Evolutionary conservation across 805 yeast species (phyloP).

Genomic region (Candida chauliodis): DNA sequence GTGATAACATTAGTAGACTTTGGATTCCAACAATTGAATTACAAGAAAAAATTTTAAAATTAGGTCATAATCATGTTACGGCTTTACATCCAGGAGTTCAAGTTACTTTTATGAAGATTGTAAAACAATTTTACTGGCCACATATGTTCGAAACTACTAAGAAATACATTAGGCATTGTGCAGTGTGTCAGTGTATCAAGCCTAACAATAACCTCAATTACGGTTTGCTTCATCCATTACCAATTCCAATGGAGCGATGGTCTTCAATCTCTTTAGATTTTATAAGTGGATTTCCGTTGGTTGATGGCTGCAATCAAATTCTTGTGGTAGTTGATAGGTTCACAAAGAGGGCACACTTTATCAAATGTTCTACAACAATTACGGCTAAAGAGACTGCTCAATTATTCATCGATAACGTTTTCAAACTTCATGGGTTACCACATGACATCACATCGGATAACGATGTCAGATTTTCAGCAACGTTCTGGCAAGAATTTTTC

Average conservation of each 20-base stretch:
- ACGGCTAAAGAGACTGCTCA: no score
- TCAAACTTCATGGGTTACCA: no score
- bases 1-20: no score
- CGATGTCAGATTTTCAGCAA: no score
- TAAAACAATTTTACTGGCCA: neutral
- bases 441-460: no score
- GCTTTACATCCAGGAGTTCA: neutral
- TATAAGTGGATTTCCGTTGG: constrained; percentile 11
- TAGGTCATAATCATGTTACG: neutral
- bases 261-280: constrained; percentile 12
- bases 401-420: no score
- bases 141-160: neutral
- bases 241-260: constrained; percentile 5
- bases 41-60: neutral
- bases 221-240: constrained; percentile 5
- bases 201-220: neutral
- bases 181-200: constrained; percentile 2
- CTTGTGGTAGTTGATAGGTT: constrained; percentile 15
- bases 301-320: constrained; percentile 10
- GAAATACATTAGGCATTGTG: neutral
- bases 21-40: neutral
- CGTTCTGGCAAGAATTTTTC: no score
- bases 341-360: constrained; percentile 15
- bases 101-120: neutral
- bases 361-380: no score